phyloP scores from a whole-genome alignment of 345 rosid genomes.

The Draba incana region DNA sequence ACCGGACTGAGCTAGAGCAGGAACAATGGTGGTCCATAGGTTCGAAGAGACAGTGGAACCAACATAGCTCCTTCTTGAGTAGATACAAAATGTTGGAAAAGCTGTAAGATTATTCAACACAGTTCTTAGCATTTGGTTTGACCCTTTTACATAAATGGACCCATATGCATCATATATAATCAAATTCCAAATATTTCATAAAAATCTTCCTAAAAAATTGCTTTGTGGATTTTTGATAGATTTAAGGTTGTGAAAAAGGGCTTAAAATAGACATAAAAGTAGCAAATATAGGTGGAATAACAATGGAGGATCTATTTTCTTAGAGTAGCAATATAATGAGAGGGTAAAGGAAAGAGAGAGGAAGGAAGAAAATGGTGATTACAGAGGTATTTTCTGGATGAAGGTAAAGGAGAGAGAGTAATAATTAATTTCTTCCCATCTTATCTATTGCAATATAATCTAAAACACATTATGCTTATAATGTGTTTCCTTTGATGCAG shows the following conservation, averaged over 20 bases:
- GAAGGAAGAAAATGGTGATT: constrained; percentile 26
- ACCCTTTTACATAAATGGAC: constrained; percentile 10
- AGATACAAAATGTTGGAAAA: constrained; percentile 11
- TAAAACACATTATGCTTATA: constrained; percentile 6
- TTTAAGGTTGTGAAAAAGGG: constrained; percentile 30
- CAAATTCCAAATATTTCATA: background rate
- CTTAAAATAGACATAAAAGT: constrained; percentile 38
- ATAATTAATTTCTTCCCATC: background rate
- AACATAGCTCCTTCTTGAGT: constrained; percentile 25
- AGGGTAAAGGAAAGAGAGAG: constrained; percentile 9
- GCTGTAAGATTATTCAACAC: constrained; percentile 24
- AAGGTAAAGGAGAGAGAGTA: constrained; percentile 21
- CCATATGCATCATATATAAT: background rate
- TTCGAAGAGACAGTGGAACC: constrained; percentile 20
- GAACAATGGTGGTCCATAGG: constrained; percentile 35
- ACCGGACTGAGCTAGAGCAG: constrained; percentile 42
- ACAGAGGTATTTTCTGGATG: constrained; percentile 30
- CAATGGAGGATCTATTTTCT: constrained; percentile 37
- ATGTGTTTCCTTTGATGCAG: constrained; percentile 25
- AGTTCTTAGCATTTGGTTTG: constrained; percentile 40
- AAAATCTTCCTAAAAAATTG: background rate
- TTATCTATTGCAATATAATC: constrained; percentile 20
- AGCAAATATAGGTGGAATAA: constrained; percentile 37
- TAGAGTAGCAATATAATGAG: constrained; percentile 22
- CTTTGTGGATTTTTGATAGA: background rate